Percentiles rank a stretch among this genome's conserved stretches.
Conservation (phyloP, 1,284 basidiomycete genomes). For the Cutaneotrichosporon cyanovorans region DNA sequence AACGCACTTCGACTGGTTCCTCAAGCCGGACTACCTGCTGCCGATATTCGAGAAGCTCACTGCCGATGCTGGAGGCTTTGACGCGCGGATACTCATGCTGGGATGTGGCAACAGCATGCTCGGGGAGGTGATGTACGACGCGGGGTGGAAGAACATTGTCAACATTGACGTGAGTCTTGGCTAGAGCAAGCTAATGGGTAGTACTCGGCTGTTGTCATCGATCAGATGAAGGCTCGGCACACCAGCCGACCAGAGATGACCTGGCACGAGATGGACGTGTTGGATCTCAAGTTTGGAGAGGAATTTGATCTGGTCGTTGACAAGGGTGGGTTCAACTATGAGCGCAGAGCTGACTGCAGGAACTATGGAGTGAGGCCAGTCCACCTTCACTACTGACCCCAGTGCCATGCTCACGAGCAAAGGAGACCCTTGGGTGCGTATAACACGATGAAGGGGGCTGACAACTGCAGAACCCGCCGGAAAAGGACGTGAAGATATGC, state of each 20-base stretch:
- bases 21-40: constrained; percentile 40
- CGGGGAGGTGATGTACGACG: constrained; percentile 65
- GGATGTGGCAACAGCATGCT: constrained; percentile 84
- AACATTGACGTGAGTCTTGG: constrained; percentile 66
- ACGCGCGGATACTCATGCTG: constrained; percentile 69
- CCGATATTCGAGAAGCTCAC: constrained; percentile 37
- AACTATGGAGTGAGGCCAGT: constrained; percentile 66
- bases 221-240: constrained; percentile 68
- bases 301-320: constrained; percentile 82
- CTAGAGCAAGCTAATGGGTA: constrained; percentile 30
- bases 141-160: constrained; percentile 74
- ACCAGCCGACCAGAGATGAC: constrained; percentile 61
- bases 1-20: constrained; percentile 64
- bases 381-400: neutral
- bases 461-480: constrained; percentile 67
- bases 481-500: constrained; percentile 66
- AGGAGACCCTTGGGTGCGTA: constrained; percentile 75
- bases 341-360: constrained; percentile 43
- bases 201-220: constrained; percentile 74
- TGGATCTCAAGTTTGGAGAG: constrained; percentile 61
- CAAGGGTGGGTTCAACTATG: constrained; percentile 55
- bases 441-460: neutral
- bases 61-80: constrained; percentile 46
- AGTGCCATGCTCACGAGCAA: constrained; percentile 79
- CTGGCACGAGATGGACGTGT: constrained; percentile 85